phyloP scores from a whole-genome alignment of 2,329 filamentous ascomycete genomes.

The Trichoderma arundinaceum region DNA sequence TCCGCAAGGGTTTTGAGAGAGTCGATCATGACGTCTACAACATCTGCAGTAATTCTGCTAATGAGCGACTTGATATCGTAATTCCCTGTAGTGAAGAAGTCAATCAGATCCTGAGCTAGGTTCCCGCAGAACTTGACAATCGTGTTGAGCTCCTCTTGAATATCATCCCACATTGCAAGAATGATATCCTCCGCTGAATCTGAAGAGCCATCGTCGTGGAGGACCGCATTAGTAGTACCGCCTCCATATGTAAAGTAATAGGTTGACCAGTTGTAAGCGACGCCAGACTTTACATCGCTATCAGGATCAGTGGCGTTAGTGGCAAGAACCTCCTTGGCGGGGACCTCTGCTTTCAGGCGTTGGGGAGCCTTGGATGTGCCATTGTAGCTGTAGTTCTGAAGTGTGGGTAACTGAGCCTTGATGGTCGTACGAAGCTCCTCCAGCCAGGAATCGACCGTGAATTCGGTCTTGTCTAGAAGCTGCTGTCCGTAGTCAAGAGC shows the following conservation, averaged over 20 bases:
- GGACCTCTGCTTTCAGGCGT: not conserved
- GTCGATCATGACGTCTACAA: not conserved
- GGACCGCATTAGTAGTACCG: not conserved
- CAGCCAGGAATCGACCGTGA: not conserved
- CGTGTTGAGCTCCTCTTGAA: not conserved
- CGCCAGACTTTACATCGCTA: not conserved
- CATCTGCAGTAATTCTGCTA: not conserved
- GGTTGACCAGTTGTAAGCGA: slow-evolving; percentile 1
- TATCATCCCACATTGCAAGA: not conserved
- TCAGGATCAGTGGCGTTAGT: not conserved
- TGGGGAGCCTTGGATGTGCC: not conserved
- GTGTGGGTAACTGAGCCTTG: not conserved
- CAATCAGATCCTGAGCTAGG: not conserved
- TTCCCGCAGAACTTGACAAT: not conserved
- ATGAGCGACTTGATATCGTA: slow-evolving; percentile 7
- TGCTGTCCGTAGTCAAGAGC: slow-evolving; percentile 3
- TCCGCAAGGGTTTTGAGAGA: slow-evolving; percentile 8
- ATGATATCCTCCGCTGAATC: not conserved
- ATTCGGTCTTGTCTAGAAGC: not conserved
- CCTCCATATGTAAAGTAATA: slow-evolving; percentile 8
- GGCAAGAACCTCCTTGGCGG: not conserved
- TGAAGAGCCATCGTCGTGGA: not conserved
- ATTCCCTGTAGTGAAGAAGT: not conserved
- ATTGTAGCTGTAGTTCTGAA: not conserved
- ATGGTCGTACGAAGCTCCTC: slow-evolving; percentile 1